These are phyloP conservation scores for Macaranga tanarius DNA, from an alignment of 441 rosid species.

Conservation along the genomic window DNA sequence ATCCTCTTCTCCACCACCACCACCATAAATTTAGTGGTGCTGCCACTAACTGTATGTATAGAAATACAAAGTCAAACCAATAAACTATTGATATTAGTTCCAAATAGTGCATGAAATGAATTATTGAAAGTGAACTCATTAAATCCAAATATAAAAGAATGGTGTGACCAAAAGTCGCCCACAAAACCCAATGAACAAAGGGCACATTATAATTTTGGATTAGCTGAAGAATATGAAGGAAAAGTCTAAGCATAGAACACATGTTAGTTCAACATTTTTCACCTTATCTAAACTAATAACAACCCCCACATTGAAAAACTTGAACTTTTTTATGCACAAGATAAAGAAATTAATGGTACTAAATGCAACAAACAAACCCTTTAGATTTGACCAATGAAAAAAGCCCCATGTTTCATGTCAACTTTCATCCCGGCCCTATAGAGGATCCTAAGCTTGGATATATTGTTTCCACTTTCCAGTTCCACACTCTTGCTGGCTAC, in stretches of 20 bases:
- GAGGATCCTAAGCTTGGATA: constrained; percentile 19
- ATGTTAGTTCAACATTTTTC: constrained; percentile 17
- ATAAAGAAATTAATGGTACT: background rate
- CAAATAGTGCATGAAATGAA: background rate
- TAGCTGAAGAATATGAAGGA: background rate
- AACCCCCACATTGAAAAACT: constrained; percentile 22
- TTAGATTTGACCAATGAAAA: background rate
- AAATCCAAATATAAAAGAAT: background rate
- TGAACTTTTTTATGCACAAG: background rate
- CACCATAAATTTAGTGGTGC: background rate
- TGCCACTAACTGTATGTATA: constrained; percentile 1
- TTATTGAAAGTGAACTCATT: background rate
- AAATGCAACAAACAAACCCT: constrained; percentile 18
- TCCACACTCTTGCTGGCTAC: background rate
- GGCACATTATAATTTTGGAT: background rate
- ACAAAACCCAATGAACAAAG: background rate
- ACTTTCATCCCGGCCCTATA: background rate
- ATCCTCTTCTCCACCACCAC: background rate
- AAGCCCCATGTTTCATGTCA: too few relatives aligned
- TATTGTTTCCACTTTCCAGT: too few relatives aligned
- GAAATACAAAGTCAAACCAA: constrained; percentile 4
- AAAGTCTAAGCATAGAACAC: background rate
- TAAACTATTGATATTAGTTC: background rate
- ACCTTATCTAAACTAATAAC: constrained; percentile 25
- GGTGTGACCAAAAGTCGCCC: background rate